A percentile compares a stretch with the other conserved stretches of the same genome.
These are phyloP conservation scores for Diaporthe capsici DNA, from an alignment of 2,329 filamentous ascomycete species.

Conservation along the genomic window DNA sequence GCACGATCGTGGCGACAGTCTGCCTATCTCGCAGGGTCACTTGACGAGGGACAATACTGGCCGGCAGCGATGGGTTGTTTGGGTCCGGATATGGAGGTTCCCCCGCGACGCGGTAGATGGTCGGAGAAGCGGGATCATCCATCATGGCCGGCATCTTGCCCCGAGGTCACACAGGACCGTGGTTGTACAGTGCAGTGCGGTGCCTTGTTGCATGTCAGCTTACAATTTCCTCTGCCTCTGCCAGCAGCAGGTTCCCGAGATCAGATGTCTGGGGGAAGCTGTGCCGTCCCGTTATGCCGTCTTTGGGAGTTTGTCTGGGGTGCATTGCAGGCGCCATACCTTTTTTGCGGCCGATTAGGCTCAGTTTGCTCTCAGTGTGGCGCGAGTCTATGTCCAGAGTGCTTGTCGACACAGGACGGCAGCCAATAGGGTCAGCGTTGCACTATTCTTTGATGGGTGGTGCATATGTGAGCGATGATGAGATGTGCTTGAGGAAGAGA, in stretches of 20 bases:
- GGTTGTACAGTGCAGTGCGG: background rate
- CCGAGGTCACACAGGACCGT: conserved; percentile 3
- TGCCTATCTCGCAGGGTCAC: conserved; percentile 88
- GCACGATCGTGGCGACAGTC: conserved; percentile 86
- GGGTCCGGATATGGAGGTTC: conserved; percentile 75
- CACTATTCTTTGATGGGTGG: conserved; percentile 24
- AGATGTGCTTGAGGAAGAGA: conserved; percentile 49
- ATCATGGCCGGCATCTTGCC: conserved; percentile 80
- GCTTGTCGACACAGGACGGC: conserved; percentile 15
- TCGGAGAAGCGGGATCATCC: conserved; percentile 80
- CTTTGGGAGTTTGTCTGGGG: conserved; percentile 10
- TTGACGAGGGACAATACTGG: conserved; percentile 78
- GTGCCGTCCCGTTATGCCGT: background rate
- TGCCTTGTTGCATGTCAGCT: conserved; percentile 19
- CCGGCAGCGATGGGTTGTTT: conserved; percentile 73
- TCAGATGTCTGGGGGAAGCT: background rate
- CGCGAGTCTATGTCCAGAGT: conserved; percentile 19
- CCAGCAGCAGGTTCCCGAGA: background rate
- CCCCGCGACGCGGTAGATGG: conserved; percentile 79
- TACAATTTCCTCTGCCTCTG: background rate
- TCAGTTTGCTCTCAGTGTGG: conserved; percentile 4
- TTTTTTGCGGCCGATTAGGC: conserved; percentile 11
- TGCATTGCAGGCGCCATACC: conserved; percentile 24
- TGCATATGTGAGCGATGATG: conserved; percentile 59
- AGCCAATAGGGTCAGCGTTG: conserved; percentile 28